Percentiles rank a stretch among this genome's conserved stretches.
Evolutionary conservation across 2,329 filamentous ascomycete species (phyloP).

Genomic region (Sphaerulina populicola): DNA sequence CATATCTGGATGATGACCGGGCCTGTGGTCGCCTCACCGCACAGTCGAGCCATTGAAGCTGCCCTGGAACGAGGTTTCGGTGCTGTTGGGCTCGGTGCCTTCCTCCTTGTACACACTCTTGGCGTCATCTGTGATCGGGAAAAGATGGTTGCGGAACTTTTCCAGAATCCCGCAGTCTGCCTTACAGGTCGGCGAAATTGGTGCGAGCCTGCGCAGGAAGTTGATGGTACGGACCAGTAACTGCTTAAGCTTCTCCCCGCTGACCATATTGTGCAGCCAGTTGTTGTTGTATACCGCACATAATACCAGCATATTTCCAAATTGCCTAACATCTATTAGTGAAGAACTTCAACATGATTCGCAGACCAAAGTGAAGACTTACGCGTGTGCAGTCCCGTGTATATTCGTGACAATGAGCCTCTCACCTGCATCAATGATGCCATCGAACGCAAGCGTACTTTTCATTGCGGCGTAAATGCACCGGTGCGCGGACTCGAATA

Average conservation of each 20-base stretch:
- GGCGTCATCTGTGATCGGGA: slow-evolving; percentile 16
- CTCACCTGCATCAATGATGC: slow-evolving; percentile 47
- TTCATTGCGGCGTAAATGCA: slow-evolving; percentile 69
- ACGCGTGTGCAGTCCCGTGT: slow-evolving; percentile 93
- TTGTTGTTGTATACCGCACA: slow-evolving; percentile 63
- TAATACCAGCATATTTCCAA: slow-evolving; percentile 88
- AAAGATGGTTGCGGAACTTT: slow-evolving; percentile 39
- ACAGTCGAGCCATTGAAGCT: neutral
- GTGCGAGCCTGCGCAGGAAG: slow-evolving; percentile 62
- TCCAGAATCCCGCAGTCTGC: slow-evolving; percentile 67
- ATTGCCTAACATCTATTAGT: slow-evolving; percentile 59
- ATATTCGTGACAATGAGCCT: slow-evolving; percentile 82
- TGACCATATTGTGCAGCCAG: slow-evolving; percentile 50
- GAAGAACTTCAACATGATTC: neutral
- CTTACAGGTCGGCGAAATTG: slow-evolving; percentile 65
- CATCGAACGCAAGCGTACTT: slow-evolving; percentile 76
- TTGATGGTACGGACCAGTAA: slow-evolving; percentile 66
- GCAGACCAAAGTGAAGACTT: slow-evolving; percentile 41
- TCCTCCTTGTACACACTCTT: slow-evolving; percentile 24
- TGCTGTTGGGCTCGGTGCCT: slow-evolving; percentile 21
- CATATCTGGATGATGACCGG: neutral
- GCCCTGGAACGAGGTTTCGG: slow-evolving; percentile 20
- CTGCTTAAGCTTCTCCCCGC: slow-evolving; percentile 46
- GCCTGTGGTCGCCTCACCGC: neutral
- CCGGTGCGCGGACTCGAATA: slow-evolving; percentile 30